phyloP scores from a whole-genome alignment of 139 green algal species.

The Chlorella sp. region DNA sequence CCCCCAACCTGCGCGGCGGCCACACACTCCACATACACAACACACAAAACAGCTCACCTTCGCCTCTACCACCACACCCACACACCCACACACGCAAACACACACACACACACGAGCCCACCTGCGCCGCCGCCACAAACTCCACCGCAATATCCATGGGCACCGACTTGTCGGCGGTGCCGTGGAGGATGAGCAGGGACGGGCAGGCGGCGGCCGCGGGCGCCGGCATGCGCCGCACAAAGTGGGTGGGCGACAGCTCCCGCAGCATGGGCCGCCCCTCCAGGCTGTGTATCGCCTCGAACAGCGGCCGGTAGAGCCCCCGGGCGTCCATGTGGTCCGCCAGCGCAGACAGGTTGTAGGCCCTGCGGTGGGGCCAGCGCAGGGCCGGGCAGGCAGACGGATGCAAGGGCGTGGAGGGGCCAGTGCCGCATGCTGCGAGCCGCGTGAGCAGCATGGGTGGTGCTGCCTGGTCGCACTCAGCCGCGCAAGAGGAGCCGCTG shows the following conservation, averaged over 20 bases:
- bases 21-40: no score
- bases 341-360: constrained; percentile 82
- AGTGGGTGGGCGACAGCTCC: constrained; percentile 67
- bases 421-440: no score
- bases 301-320: constrained; percentile 75
- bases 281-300: constrained; percentile 55
- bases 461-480: no score
- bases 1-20: no score
- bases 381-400: no score
- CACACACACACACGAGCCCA: constrained; percentile 1
- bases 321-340: constrained; percentile 76
- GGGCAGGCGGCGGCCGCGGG: constrained; percentile 42
- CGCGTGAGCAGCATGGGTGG: no score
- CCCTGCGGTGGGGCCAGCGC: no score
- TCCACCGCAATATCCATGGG: constrained; percentile 60
- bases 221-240: constrained; percentile 18
- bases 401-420: no score
- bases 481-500: not conserved
- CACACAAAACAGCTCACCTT: no score
- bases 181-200: constrained; percentile 79
- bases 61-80: no score
- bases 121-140: constrained; percentile 62
- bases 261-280: constrained; percentile 50
- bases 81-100: not conserved
- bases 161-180: constrained; percentile 76